A percentile compares a stretch with the other conserved stretches of the same genome.
Evolutionary conservation across 805 yeast species (phyloP).

Genomic region (Candida maltosa): DNA sequence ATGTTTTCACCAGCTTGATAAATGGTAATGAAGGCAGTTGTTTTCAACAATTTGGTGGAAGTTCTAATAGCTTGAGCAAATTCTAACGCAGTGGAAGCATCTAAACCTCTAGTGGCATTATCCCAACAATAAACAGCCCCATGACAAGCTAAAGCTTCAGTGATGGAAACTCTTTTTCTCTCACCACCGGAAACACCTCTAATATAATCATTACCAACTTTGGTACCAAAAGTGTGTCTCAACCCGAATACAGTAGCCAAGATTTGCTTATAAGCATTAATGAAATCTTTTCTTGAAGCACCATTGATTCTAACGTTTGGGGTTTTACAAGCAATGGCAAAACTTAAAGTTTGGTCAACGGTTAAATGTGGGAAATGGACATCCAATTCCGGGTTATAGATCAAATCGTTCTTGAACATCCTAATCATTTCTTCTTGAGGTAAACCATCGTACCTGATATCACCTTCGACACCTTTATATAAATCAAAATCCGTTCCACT

Average conservation of each 20-base stretch:
- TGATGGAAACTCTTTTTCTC: constrained; percentile 68
- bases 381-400: constrained; percentile 63
- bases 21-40: constrained; percentile 60
- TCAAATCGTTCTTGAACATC: constrained; percentile 52
- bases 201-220: constrained; percentile 34
- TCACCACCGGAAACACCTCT: constrained; percentile 77
- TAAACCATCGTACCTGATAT: constrained; percentile 59
- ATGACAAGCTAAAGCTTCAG: constrained; percentile 58
- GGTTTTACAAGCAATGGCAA: constrained; percentile 68
- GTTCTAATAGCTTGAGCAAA: constrained; percentile 25
- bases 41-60: constrained; percentile 44
- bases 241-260: constrained; percentile 29
- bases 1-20: constrained; percentile 30
- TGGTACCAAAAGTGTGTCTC: constrained; percentile 26
- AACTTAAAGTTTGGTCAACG: constrained; percentile 67
- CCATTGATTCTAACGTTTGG: constrained; percentile 53
- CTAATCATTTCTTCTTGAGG: constrained; percentile 57
- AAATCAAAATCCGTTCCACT: constrained; percentile 22
- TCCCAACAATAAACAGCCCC: constrained; percentile 30
- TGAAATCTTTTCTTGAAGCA: constrained; percentile 45
- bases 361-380: constrained; percentile 75
- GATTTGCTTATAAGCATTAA: constrained; percentile 24
- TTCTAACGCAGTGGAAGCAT: constrained; percentile 31
- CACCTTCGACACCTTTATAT: constrained; percentile 22
- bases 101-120: constrained; percentile 32